Evolutionary conservation across 768 basidiomycete species (phyloP), one percentile per base, ranked within the genome.

Genomic region (Austroboletus eburneus): DNA sequence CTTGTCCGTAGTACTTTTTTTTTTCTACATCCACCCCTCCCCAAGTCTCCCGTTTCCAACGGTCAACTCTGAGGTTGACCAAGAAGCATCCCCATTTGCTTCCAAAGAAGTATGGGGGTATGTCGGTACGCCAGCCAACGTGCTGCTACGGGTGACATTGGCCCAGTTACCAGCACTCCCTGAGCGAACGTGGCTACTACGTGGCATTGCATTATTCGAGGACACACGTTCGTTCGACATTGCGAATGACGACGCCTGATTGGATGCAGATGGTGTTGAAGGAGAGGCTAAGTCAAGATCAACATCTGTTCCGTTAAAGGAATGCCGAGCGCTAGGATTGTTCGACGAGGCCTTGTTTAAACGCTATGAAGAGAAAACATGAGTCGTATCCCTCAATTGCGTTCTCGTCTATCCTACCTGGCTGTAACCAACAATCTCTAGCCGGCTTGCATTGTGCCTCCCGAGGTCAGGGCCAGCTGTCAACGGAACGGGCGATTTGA

Each of bases 391-490:
- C 52, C 18, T 45, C 42, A n/a, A n/a, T 44, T 46, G 36, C 25
- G 35, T 37, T 36, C 33, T 39, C 27, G 6, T 52, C 14, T 43
- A 42, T 54, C 75, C 46, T 62, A 87, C 87, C 71, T 83, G 81
- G 52, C 75, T 79, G 63, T 79, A 81, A 27, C 84, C 79, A 43
- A 88, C 83, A 56, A 87, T 88, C 61, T 86, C 87, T 55, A 81
- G 63, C 34, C 87, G 76, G 18, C 81, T 77, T 54, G 76, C 76
- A 58, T 79, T 82, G 58, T 88, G 85, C 57, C 89, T 75, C 57
- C 89, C 88, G 36, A 91, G 72, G 67, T 91, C 88, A 52, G 88
- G 89, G 41, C 87, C 89, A 47, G 88, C 88, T 48, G 88, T 91
- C 51, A 88, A 78, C 29, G 88, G 89, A 40, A 81, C 84, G 46